These are phyloP conservation scores for Auxenochlorella pyrenoidosa DNA, from an alignment of 139 green algal genomes.

Conservation along the genomic window DNA sequence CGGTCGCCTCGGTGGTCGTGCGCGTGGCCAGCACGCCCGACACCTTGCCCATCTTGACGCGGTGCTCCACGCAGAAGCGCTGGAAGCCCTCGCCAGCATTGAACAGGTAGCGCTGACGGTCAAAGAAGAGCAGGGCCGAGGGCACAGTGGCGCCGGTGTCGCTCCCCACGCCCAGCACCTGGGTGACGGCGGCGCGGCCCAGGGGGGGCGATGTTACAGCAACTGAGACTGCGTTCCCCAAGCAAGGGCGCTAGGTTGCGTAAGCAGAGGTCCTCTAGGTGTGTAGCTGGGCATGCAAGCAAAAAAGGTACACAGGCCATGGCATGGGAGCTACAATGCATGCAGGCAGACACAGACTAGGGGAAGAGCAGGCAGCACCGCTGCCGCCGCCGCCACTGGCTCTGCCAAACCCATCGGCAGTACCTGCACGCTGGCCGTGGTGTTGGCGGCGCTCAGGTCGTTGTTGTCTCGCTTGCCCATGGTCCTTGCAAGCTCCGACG, in stretches of 20 bases:
- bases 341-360: too few relatives aligned
- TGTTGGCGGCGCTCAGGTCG: slow-evolving; percentile 43
- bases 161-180: slow-evolving; percentile 62
- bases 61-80: slow-evolving; percentile 86
- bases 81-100: slow-evolving; percentile 97
- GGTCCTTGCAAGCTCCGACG: neutral
- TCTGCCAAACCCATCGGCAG: neutral
- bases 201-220: neutral
- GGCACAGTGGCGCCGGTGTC: slow-evolving; percentile 79
- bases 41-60: slow-evolving; percentile 78
- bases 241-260: neutral
- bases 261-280: too few relatives aligned
- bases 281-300: neutral
- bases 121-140: slow-evolving; percentile 92
- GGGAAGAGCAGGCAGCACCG: too few relatives aligned
- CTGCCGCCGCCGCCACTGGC: too few relatives aligned
- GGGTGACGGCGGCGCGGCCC: neutral
- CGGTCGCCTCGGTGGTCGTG: slow-evolving; percentile 73
- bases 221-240: neutral
- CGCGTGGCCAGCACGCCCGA: slow-evolving; percentile 72
- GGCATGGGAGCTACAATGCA: too few relatives aligned
- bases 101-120: slow-evolving; percentile 92
- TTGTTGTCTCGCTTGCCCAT: slow-evolving; percentile 38
- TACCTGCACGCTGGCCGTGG: slow-evolving; percentile 54
- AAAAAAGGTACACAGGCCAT: neutral